phyloP scores from a whole-genome alignment of 208 protist genomes.

The Crithidia acanthocephali region DNA sequence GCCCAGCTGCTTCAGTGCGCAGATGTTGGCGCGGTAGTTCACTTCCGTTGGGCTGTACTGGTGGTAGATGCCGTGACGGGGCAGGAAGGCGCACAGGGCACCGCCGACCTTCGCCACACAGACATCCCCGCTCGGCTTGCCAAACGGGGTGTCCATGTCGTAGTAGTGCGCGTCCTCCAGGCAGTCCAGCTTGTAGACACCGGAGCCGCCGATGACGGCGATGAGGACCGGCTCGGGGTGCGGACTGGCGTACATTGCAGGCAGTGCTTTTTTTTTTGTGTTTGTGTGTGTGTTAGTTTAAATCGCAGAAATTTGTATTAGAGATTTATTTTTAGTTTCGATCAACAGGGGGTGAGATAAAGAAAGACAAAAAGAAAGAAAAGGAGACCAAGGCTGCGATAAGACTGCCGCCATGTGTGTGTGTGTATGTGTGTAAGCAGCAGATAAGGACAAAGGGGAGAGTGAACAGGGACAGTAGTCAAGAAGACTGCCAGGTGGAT shows the following conservation, averaged over 20 bases:
- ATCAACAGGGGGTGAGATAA: background rate
- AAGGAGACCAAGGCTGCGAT: no score
- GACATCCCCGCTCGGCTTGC: constrained; percentile 64
- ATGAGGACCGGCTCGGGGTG: constrained; percentile 53
- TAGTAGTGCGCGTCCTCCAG: constrained; percentile 54
- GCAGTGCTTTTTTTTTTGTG: constrained; percentile 6
- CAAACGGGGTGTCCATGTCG: constrained; percentile 89
- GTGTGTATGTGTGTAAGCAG: background rate
- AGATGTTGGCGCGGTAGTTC: constrained; percentile 94
- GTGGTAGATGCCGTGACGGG: constrained; percentile 87
- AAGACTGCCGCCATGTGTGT: no score
- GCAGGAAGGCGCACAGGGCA: constrained; percentile 83
- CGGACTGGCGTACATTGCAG: constrained; percentile 49
- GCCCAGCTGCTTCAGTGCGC: constrained; percentile 88
- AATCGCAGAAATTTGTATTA: no score
- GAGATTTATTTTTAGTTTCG: no score
- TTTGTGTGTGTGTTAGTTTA: constrained; percentile 6
- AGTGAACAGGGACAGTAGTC: no score
- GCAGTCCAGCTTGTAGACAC: constrained; percentile 80
- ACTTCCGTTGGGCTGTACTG: constrained; percentile 81
- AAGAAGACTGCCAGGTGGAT: no score
- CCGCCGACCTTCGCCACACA: constrained; percentile 67
- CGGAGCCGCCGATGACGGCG: constrained; percentile 90
- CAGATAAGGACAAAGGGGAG: background rate
- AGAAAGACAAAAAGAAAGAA: constrained; percentile 15